Evolutionary conservation across 2,329 filamentous ascomycete genomes (phyloP).

Genomic region (Diatrype stigma): DNA sequence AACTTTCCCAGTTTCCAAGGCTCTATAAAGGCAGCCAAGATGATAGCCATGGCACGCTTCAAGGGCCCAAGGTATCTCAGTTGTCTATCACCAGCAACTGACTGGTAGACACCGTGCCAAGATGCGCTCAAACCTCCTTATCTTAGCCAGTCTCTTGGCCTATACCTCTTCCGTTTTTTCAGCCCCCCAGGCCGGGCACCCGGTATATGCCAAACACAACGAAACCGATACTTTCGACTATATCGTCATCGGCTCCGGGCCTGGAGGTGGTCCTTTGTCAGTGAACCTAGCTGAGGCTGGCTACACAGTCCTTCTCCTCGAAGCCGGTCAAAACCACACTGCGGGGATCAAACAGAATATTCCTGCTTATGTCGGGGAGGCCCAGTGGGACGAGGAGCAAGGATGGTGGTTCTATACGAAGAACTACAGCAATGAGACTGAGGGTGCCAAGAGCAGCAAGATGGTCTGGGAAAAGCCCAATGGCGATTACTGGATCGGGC

Average conservation of each 20-base stretch:
- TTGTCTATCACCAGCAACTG: background rate
- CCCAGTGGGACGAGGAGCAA: conserved; percentile 41
- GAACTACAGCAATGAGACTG: conserved; percentile 48
- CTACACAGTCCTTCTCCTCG: conserved; percentile 49
- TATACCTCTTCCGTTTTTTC: background rate
- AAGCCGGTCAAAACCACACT: conserved; percentile 51
- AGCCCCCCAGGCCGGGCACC: background rate
- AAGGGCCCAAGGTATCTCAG: background rate
- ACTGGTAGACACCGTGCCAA: background rate
- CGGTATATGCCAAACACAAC: background rate
- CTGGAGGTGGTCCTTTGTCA: conserved; percentile 48
- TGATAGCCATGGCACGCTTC: background rate
- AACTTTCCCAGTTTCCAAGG: too few species aligned
- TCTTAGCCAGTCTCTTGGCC: background rate
- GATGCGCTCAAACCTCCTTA: background rate
- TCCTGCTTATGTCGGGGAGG: conserved; percentile 42
- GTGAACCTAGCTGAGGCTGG: conserved; percentile 48
- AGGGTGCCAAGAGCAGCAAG: conserved; percentile 46
- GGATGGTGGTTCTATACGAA: conserved; percentile 55
- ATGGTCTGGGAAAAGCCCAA: conserved; percentile 43
- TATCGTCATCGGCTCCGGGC: conserved; percentile 46
- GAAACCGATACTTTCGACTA: conserved; percentile 31
- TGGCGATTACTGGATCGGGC: conserved; percentile 34
- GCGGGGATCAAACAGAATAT: conserved; percentile 37
- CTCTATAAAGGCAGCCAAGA: too few species aligned